Evolutionary conservation across 2,329 filamentous ascomycete species (phyloP).

Genomic region (Penicillium sp.): DNA sequence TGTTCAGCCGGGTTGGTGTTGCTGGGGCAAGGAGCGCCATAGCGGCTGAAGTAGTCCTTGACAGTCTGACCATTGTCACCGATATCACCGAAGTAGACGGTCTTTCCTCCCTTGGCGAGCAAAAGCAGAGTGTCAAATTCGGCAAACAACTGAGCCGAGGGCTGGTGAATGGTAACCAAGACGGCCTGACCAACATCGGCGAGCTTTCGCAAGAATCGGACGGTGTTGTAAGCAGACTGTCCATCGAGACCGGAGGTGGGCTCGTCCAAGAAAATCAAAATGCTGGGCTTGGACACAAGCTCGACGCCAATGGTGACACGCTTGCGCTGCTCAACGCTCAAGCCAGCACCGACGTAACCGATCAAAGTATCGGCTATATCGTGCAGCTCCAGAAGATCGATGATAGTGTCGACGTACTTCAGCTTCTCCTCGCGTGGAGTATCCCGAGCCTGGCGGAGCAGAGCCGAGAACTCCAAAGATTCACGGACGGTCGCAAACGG

Average conservation of each 20-base stretch:
- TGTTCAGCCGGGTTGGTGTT: slow-evolving; percentile 62
- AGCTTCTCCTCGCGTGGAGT: slow-evolving; percentile 59
- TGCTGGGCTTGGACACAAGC: slow-evolving; percentile 64
- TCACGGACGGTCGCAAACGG: slow-evolving; percentile 64
- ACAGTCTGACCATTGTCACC: slow-evolving; percentile 64
- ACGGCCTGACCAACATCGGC: slow-evolving; percentile 65
- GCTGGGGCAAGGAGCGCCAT: slow-evolving; percentile 62
- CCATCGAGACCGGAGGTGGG: slow-evolving; percentile 68
- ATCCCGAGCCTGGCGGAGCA: slow-evolving; percentile 57
- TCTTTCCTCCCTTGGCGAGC: slow-evolving; percentile 65
- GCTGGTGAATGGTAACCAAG: slow-evolving; percentile 69
- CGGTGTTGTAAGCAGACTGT: slow-evolving; percentile 64
- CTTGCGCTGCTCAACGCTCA: slow-evolving; percentile 65
- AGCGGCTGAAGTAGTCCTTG: slow-evolving; percentile 64
- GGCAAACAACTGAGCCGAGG: slow-evolving; percentile 63
- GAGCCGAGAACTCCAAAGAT: slow-evolving; percentile 64
- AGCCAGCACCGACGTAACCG: slow-evolving; percentile 42
- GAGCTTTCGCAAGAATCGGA: slow-evolving; percentile 65
- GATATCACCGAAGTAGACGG: slow-evolving; percentile 67
- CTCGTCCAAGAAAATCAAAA: slow-evolving; percentile 69
- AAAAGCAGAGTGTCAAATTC: slow-evolving; percentile 70
- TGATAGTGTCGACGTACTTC: slow-evolving; percentile 63
- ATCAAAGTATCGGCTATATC: slow-evolving; percentile 65
- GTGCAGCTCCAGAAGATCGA: slow-evolving; percentile 61
- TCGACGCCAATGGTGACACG: slow-evolving; percentile 71